Percentiles rank a stretch among this genome's conserved stretches.
Evolutionary conservation across 192 early-diverging fungal genomes (phyloP).

Genomic region (Backusella liffmaniae): DNA sequence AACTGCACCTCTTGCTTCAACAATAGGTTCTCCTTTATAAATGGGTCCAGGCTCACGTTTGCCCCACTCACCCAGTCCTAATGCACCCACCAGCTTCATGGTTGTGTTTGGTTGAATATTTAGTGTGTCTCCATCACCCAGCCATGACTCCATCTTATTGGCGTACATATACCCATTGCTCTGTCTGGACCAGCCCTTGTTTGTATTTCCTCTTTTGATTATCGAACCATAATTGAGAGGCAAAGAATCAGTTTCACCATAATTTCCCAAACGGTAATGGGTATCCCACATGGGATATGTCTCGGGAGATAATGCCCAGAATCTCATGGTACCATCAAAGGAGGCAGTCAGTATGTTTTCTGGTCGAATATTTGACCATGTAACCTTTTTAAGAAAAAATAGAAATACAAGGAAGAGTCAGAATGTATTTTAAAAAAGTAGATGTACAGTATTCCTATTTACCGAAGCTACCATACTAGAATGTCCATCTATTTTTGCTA

Average conservation of each 20-base stretch:
- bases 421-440: not conserved
- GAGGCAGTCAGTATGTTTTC: conserved; percentile 21
- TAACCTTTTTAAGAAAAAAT: not conserved
- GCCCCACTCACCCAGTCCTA: conserved; percentile 24
- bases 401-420: not conserved
- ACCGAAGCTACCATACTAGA: conserved; percentile 13
- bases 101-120: not conserved
- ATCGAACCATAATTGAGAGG: not conserved
- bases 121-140: not conserved
- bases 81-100: conserved; percentile 8
- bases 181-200: not conserved
- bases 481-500: conserved; percentile 29
- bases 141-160: no score
- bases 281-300: conserved; percentile 21
- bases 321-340: conserved; percentile 15
- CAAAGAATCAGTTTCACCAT: not conserved
- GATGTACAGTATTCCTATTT: not conserved
- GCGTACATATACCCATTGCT: not conserved
- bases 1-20: conserved; percentile 10
- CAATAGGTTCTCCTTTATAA: conserved; percentile 14
- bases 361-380: conserved; percentile 26
- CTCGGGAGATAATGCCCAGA: conserved; percentile 17
- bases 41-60: not conserved
- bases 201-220: not conserved
- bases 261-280: not conserved